Base-by-base conservation (phyloP, 139 green algal genomes). In the Chlamydomonas schloesseri region DNA sequence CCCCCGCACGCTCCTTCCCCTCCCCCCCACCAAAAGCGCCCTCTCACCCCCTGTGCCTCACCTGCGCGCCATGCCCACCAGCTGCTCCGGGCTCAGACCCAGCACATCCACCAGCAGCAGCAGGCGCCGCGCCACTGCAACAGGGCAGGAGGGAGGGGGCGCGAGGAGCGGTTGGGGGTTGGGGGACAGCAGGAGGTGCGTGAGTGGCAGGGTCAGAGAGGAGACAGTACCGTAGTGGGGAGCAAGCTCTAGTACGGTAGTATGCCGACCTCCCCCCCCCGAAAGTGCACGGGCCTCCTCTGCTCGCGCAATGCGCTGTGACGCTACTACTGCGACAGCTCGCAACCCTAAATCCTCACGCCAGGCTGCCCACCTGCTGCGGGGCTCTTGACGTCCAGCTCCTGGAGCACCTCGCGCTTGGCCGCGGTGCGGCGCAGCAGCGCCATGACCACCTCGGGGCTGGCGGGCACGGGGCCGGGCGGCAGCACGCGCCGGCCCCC, bases 81-180 rank as follows among this genome's bases (percentile, higher is more conserved):
- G 34, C 1, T 69, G 34, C 26, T 77, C 73, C 26, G 80, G 15
- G 28, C 74, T 18, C 2, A 90, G 74, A 1, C 42, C 60, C 24
- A 67, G 60, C 24, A 23, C 18, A 3, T 67, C 60, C 24, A 24
- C 26, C 24, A 67, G 60, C 23, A 31, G 60, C 60, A 88, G 74
- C 55, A 90, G 58, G 23, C 67, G 82, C 14, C 13, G 36, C 24
- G 67, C 42, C 31, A 88, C 87, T 90, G 87, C 13, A 15, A 15
- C 65, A 29, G 69, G 34, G 24, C 1, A 28, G 9, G 50, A 11
- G 68, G 53, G 26, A 9, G 13, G 62, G 26, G 28, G 57, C 17
- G 53, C 13, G 58, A 10, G 21, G 62, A 28, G 2, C 26, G 29
- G 42, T 26, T 68, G 31, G 20, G 58, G 29, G 24, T 34, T 64